Evolutionary conservation across 495 filamentous ascomycete species (phyloP).

Genomic region (Sordaria brevicollis): DNA sequence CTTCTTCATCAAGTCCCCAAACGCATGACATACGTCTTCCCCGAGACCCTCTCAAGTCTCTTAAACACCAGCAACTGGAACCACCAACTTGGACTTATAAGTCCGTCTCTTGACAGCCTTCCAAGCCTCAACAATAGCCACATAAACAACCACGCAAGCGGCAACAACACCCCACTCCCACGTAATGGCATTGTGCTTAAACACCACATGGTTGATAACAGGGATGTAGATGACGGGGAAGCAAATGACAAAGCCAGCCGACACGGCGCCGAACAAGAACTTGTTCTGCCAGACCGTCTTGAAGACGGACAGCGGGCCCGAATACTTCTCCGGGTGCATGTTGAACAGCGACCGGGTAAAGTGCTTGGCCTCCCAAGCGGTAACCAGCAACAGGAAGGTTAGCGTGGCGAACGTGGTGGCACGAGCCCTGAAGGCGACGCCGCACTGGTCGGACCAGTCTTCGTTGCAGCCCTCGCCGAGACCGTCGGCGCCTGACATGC

Average conservation of each 20-base stretch:
- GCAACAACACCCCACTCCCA: slow-evolving; percentile 64
- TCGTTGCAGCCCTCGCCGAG: slow-evolving; percentile 57
- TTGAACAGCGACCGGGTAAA: slow-evolving; percentile 59
- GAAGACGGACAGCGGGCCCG: slow-evolving; percentile 41
- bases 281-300: slow-evolving; percentile 56
- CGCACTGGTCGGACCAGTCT: slow-evolving; percentile 40
- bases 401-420: slow-evolving; percentile 67
- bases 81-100: neutral
- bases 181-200: slow-evolving; percentile 59
- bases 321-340: slow-evolving; percentile 54
- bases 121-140: slow-evolving; percentile 54
- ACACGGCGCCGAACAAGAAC: slow-evolving; percentile 63
- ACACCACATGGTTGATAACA: slow-evolving; percentile 53
- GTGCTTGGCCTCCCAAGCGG: slow-evolving; percentile 66
- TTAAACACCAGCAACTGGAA: neutral
- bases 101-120: slow-evolving; percentile 49
- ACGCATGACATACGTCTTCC: neutral
- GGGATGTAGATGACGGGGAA: slow-evolving; percentile 69
- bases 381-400: slow-evolving; percentile 60
- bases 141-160: slow-evolving; percentile 48
- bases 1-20: neutral
- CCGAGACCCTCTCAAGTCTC: neutral
- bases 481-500: slow-evolving; percentile 49
- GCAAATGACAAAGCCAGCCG: slow-evolving; percentile 55
- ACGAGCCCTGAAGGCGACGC: slow-evolving; percentile 60